Evolutionary conservation across 176 grass and related monocot species (phyloP).

Genomic region (Zea luxurians): DNA sequence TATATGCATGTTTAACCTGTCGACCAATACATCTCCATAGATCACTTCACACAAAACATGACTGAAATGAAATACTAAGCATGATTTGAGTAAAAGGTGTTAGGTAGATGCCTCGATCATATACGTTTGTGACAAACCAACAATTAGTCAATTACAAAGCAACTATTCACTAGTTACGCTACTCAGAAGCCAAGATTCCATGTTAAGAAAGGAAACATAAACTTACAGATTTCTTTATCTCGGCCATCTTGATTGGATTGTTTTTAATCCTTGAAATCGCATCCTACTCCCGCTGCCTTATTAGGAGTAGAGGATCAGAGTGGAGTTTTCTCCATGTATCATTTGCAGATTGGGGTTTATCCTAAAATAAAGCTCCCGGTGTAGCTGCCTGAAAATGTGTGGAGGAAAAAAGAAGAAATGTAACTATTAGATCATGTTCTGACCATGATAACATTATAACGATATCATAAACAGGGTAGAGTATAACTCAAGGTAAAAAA

Average conservation of each 20-base stretch:
- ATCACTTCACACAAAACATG: too few species aligned
- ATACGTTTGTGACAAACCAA: background rate
- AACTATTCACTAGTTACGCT: background rate
- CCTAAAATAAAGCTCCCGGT: slow-evolving; percentile 84
- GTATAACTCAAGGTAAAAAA: too few species aligned
- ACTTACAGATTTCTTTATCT: slow-evolving; percentile 98
- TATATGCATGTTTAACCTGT: too few species aligned
- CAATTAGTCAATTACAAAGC: slow-evolving; percentile 12
- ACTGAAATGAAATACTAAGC: too few species aligned
- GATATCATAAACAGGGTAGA: too few species aligned
- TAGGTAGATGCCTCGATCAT: too few species aligned
- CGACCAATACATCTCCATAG: too few species aligned
- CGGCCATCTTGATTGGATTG: slow-evolving; percentile 94
- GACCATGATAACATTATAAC: too few species aligned
- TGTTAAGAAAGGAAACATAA: background rate
- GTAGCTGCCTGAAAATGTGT: slow-evolving; percentile 50
- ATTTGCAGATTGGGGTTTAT: slow-evolving; percentile 95
- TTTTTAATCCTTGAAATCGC: slow-evolving; percentile 93
- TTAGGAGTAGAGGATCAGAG: slow-evolving; percentile 89
- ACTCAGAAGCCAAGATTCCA: background rate
- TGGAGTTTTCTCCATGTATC: slow-evolving; percentile 97
- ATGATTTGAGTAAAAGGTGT: too few species aligned
- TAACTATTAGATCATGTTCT: too few species aligned
- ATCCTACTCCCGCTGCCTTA: slow-evolving; percentile 87
- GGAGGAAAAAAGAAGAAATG: too few species aligned